Evolutionary conservation across 805 yeast genomes (phyloP), one percentile per base, ranked within the genome.

Genomic region (Cyberlindnera subsufficiens): DNA sequence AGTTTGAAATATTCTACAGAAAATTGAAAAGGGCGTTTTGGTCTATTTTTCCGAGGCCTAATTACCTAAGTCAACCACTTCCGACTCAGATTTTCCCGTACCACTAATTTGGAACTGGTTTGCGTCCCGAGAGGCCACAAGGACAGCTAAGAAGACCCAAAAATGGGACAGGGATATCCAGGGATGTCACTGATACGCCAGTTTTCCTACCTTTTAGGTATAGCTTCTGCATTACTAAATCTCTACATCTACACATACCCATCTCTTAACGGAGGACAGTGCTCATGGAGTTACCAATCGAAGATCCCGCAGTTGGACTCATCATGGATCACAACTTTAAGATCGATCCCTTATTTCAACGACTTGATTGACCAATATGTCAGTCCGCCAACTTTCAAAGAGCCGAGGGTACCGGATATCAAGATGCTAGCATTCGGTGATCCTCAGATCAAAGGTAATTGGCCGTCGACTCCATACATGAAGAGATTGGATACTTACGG

Each of bases 381-480:
- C 43, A 17, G 63, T 27, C 42, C 53, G 30, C 32, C 53, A 44
- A 35, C 40, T 32, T 32, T 46, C 32, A 45, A 37, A 16, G 29
- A 40, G 13, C 49, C 51, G 22, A 37, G 20, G 3, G 43, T 50
- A 4, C 50, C 52, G 10, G 79, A 75, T 51, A 74, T 90, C 40
- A 78, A 77, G 48, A 63, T 93, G 63, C 61, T 90, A 50, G 84
- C 96, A 6, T 82, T 89, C 61, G 99, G 98, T 6, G 99, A 93
- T 58, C 99, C 99, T 0, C 99, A 93, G 66, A 90, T 93, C 61
- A 86, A 91, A 48, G 99, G 99, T 3, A 77, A 81, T 52, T 80
- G 87, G 84, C 76, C 74, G 7, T 66, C 70, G 20, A 83, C 96
- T 1, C 77, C 82, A 13, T 79, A 81, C 55, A 69, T 86, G 44